Evolutionary conservation across 176 grass and related monocot species (phyloP).

Genomic region (Puccinellia tenuiflora): DNA sequence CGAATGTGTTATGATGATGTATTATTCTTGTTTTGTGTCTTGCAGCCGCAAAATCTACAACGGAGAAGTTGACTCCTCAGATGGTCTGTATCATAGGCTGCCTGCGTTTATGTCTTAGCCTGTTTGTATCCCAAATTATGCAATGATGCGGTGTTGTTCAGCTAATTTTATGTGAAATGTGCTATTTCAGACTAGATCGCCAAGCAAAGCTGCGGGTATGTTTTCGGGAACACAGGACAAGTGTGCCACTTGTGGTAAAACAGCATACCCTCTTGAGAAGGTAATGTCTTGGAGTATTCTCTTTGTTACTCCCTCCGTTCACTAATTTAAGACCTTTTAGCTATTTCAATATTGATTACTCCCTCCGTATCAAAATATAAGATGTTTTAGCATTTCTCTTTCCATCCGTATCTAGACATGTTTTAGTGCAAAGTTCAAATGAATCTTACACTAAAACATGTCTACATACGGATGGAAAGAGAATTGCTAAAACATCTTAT

Average conservation of each 20-base stretch:
- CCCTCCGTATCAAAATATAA: no score
- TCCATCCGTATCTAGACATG: no score
- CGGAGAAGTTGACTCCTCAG: constrained; percentile 50
- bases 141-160: not conserved
- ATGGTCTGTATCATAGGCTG: constrained; percentile 34
- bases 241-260: constrained; percentile 91
- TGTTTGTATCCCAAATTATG: not conserved
- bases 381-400: no score
- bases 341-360: no score
- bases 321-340: no score
- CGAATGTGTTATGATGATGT: not conserved
- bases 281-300: constrained; percentile 22
- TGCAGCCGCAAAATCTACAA: constrained; percentile 62
- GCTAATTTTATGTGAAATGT: not conserved
- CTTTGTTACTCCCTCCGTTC: no score
- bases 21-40: not conserved
- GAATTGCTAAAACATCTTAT: no score
- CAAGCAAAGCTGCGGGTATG: constrained; percentile 88
- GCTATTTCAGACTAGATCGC: constrained; percentile 69
- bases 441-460: no score
- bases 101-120: not conserved
- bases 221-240: constrained; percentile 99
- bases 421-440: no score
- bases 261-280: constrained; percentile 97
- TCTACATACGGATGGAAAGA: no score